Conservation (phyloP, 2,329 filamentous ascomycete species). For the Ascochyta lentis region DNA sequence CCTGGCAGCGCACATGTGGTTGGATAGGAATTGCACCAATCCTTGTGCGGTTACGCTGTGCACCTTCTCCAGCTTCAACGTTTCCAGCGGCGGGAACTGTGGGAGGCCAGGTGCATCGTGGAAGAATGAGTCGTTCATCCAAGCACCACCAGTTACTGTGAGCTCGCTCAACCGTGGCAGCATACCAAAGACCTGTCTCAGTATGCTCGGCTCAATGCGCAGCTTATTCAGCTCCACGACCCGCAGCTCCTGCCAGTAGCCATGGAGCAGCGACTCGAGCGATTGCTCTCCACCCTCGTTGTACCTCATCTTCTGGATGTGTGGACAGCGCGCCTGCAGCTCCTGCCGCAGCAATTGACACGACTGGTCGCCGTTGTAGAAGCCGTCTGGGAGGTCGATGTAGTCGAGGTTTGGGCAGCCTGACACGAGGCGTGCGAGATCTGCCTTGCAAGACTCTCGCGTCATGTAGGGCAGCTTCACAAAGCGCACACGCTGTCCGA, state of each 20-base stretch:
- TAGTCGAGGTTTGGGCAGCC: constrained; percentile 85
- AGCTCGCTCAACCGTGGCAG: constrained; percentile 74
- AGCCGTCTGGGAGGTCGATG: constrained; percentile 87
- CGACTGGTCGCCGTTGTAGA: constrained; percentile 79
- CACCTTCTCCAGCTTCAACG: constrained; percentile 74
- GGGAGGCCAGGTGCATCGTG: constrained; percentile 69
- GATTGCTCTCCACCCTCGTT: constrained; percentile 77
- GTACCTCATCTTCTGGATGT: constrained; percentile 90
- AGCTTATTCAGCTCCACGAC: constrained; percentile 74
- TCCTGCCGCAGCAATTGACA: constrained; percentile 82
- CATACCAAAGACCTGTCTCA: constrained; percentile 74
- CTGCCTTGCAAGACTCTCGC: constrained; percentile 82
- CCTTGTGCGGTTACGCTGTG: constrained; percentile 76
- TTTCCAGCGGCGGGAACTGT: constrained; percentile 75
- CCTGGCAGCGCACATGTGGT: constrained; percentile 59
- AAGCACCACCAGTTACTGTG: constrained; percentile 72
- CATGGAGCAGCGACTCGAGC: constrained; percentile 72
- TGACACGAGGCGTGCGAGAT: constrained; percentile 84
- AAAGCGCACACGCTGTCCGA: constrained; percentile 75
- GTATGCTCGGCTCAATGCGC: constrained; percentile 71
- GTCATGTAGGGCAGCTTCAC: constrained; percentile 96
- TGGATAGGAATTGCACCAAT: constrained; percentile 71
- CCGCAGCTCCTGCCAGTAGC: constrained; percentile 73
- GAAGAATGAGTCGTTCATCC: constrained; percentile 81
- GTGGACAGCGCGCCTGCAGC: constrained; percentile 80